Conservation (phyloP, 2,329 filamentous ascomycete genomes). For the Thelonectria rubi region DNA sequence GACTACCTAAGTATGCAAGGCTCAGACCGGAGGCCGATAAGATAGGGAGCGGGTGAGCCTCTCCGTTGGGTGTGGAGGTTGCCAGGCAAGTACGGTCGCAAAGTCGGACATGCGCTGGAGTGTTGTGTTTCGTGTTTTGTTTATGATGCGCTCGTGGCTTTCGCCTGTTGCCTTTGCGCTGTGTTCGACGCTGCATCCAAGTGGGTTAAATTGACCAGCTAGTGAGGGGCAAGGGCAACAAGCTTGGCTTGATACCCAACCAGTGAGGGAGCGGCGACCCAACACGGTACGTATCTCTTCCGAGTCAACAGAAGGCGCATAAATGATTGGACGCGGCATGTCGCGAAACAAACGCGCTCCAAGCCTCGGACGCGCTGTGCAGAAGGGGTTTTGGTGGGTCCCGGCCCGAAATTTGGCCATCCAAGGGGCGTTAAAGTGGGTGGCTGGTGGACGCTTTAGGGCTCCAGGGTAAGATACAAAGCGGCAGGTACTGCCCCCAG, state of each 20-base stretch:
- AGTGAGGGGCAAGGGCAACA: conserved; percentile 11
- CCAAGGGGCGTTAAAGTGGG: conserved; percentile 31
- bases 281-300: conserved; percentile 13
- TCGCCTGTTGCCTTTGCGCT: not conserved
- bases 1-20: conserved; percentile 1
- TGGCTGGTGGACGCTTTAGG: conserved; percentile 36
- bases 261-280: conserved; percentile 2
- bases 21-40: conserved; percentile 11
- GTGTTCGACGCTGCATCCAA: conserved; percentile 16
- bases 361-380: conserved; percentile 33
- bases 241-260: not conserved
- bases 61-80: not conserved
- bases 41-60: conserved; percentile 6
- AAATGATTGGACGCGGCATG: conserved; percentile 38
- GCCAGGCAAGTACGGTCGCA: conserved; percentile 8
- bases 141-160: conserved; percentile 18
- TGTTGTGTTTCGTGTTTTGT: conserved; percentile 17
- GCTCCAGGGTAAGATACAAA: conserved; percentile 38
- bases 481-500: conserved; percentile 35
- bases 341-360: conserved; percentile 46
- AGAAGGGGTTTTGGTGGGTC: conserved; percentile 33
- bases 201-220: conserved; percentile 1
- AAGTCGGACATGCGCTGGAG: conserved; percentile 14
- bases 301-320: not conserved
- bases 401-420: conserved; percentile 28